A percentile compares a stretch with the other conserved stretches of the same genome.
Conservation (phyloP, 139 green algal genomes). For the Mesotaenium endlicherianum region DNA sequence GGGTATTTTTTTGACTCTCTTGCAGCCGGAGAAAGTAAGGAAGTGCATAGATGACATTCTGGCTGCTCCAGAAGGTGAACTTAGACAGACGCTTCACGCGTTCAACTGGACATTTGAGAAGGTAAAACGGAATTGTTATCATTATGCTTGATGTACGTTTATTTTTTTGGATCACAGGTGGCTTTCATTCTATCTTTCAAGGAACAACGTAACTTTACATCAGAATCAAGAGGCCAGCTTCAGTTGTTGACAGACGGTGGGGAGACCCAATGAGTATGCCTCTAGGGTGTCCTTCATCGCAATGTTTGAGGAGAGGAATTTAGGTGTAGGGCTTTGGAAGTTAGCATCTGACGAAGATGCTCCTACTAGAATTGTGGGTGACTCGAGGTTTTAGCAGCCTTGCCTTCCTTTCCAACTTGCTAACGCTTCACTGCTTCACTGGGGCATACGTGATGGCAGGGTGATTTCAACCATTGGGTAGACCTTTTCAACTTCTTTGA, state of each 20-base stretch:
- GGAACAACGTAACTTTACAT: too few species aligned
- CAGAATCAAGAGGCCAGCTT: too few species aligned
- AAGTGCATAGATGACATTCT: neutral
- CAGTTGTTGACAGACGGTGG: neutral
- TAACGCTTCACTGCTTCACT: neutral
- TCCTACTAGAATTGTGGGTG: neutral
- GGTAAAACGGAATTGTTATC: neutral
- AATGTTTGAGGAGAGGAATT: neutral
- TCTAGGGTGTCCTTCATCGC: neutral
- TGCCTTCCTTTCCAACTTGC: neutral
- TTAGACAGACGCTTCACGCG: neutral
- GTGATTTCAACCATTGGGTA: constrained; percentile 87
- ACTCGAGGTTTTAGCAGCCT: neutral
- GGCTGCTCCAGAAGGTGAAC: neutral
- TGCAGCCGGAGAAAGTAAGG: constrained; percentile 15
- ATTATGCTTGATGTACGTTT: neutral
- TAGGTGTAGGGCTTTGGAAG: neutral
- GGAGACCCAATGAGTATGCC: neutral
- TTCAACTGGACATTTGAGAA: constrained; percentile 31
- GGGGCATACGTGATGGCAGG: constrained; percentile 58
- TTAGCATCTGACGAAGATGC: neutral
- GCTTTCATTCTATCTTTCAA: too few species aligned
- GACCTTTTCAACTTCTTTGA: constrained; percentile 85
- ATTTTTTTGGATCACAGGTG: neutral
- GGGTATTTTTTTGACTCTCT: neutral